phyloP scores from a whole-genome alignment of 805 yeast species.

The Candida multigemmis region DNA sequence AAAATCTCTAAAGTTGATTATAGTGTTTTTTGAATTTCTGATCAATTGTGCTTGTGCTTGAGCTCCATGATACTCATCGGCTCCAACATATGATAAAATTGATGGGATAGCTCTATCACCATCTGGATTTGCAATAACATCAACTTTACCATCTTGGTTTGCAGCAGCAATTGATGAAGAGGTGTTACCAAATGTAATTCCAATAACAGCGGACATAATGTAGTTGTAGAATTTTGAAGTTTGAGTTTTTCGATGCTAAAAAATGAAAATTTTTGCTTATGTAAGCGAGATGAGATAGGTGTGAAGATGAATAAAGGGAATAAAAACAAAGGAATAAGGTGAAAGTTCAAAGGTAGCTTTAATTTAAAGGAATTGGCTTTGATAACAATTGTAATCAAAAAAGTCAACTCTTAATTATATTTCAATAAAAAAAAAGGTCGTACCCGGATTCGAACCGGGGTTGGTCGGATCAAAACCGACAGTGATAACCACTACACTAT shows the following conservation, averaged over 20 bases:
- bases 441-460: conserved; percentile 86
- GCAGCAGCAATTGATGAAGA: conserved; percentile 91
- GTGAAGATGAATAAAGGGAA: neutral
- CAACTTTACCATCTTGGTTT: conserved; percentile 79
- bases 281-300: neutral
- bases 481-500: conserved; percentile 74
- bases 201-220: conserved; percentile 56
- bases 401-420: neutral
- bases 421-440: conserved; percentile 20
- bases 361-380: conserved; percentile 1
- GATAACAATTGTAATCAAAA: neutral
- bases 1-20: conserved; percentile 88
- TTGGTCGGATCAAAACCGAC: conserved; percentile 75
- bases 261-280: conserved; percentile 4
- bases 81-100: conserved; percentile 82
- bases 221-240: neutral
- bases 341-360: too few relatives aligned
- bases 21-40: conserved; percentile 82
- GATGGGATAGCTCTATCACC: conserved; percentile 98
- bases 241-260: too few relatives aligned
- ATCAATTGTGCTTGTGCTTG: conserved; percentile 90
- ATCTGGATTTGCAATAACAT: conserved; percentile 97
- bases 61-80: conserved; percentile 94
- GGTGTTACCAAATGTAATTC: conserved; percentile 94
- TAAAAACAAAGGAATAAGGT: too few relatives aligned